phyloP scores from a whole-genome alignment of 169 alveolate genomes.

The Cryptosporidium xiaoi region DNA sequence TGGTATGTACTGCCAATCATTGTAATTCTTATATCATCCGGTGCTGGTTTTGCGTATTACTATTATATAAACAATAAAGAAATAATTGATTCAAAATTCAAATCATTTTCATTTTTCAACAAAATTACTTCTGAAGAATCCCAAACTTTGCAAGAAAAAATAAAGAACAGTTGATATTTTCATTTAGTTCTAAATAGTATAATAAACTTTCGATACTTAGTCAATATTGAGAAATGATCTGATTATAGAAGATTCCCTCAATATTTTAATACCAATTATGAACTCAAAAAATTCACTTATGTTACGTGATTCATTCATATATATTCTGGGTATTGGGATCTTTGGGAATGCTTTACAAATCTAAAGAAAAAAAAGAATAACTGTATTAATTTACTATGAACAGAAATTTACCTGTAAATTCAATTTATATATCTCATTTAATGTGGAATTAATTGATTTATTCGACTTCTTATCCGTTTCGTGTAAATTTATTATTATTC shows the following conservation, averaged over 20 bases:
- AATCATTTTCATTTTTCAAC: conserved; percentile 8
- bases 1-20: conserved; percentile 61
- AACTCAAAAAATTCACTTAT: conserved; percentile 19
- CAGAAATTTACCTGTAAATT: conserved; percentile 45
- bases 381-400: neutral
- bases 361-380: conserved; percentile 1
- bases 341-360: conserved; percentile 36
- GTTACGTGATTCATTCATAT: neutral
- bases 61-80: conserved; percentile 59
- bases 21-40: conserved; percentile 26
- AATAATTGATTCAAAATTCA: conserved; percentile 31
- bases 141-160: neutral
- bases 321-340: conserved; percentile 44
- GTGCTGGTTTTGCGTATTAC: conserved; percentile 39
- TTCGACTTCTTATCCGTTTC: neutral
- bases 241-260: conserved; percentile 58
- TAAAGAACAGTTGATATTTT: neutral
- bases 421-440: conserved; percentile 8
- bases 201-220: neutral
- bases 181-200: neutral
- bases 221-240: conserved; percentile 19
- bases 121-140: neutral
- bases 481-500: neutral
- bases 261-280: conserved; percentile 13
- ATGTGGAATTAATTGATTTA: neutral